Conservation (phyloP, 2,329 filamentous ascomycete genomes). For the Grosmannia huntii region DNA sequence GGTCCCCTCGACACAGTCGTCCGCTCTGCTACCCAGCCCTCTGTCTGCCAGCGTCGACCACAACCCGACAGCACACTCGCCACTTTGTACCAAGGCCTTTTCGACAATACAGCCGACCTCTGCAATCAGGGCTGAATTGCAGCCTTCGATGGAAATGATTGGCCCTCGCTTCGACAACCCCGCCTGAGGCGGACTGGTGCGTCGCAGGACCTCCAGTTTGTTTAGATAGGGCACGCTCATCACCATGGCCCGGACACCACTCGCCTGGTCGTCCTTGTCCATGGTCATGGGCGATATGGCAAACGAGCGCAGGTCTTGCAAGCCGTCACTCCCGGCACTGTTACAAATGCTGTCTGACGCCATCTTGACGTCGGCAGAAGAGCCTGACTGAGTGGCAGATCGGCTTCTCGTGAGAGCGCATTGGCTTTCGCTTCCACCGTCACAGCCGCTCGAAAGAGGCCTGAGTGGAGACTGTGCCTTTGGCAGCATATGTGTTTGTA, state of each 20-base stretch:
- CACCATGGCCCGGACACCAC: slow-evolving; percentile 53
- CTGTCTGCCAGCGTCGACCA: slow-evolving; percentile 21
- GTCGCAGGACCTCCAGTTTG: slow-evolving; percentile 65
- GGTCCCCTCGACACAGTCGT: neutral
- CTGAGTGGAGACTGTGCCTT: slow-evolving; percentile 7
- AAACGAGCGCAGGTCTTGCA: slow-evolving; percentile 5
- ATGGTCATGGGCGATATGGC: slow-evolving; percentile 4
- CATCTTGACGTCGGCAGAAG: neutral
- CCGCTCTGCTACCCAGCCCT: slow-evolving; percentile 18
- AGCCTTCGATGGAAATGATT: slow-evolving; percentile 73
- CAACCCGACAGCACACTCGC: slow-evolving; percentile 31
- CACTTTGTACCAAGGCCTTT: slow-evolving; percentile 39
- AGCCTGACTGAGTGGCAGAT: neutral
- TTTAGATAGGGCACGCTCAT: slow-evolving; percentile 62
- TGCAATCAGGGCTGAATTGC: slow-evolving; percentile 35
- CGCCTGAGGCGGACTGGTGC: slow-evolving; percentile 55
- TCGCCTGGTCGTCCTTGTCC: slow-evolving; percentile 21
- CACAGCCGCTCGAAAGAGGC: neutral
- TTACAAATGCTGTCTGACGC: neutral
- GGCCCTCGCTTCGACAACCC: slow-evolving; percentile 48
- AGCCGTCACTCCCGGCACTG: neutral
- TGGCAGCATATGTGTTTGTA: slow-evolving; percentile 28
- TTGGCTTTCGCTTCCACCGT: neutral
- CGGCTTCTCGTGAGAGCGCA: too few relatives aligned
- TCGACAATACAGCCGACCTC: slow-evolving; percentile 54